These are phyloP conservation scores for Coleophoma crateriformis DNA, from an alignment of 2,329 filamentous ascomycete genomes.

Conservation along the genomic window DNA sequence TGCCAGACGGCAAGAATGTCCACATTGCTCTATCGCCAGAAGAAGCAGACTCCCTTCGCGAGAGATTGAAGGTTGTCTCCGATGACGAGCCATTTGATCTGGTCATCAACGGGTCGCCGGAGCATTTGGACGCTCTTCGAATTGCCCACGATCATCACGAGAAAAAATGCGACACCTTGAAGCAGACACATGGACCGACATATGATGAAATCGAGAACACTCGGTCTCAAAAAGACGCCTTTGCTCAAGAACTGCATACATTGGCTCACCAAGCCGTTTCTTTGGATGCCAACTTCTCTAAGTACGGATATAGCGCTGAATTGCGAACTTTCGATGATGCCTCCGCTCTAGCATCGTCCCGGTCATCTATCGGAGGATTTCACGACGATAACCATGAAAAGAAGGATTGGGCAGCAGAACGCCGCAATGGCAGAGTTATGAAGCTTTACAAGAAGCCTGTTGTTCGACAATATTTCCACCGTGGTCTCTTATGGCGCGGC, in stretches of 20 bases:
- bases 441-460: constrained; percentile 54
- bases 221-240: constrained; percentile 43
- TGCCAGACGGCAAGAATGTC: constrained; percentile 49
- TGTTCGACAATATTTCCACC: constrained; percentile 61
- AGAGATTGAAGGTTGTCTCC: constrained; percentile 32
- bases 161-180: constrained; percentile 37
- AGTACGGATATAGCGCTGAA: constrained; percentile 57
- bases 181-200: constrained; percentile 40
- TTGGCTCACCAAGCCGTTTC: constrained; percentile 46
- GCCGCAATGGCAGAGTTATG: constrained; percentile 36
- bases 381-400: constrained; percentile 24
- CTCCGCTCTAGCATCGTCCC: constrained; percentile 13
- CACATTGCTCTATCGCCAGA: constrained; percentile 51
- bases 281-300: constrained; percentile 55
- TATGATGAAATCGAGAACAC: constrained; percentile 53
- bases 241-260: constrained; percentile 47
- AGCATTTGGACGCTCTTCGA: constrained; percentile 40
- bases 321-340: constrained; percentile 41
- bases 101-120: constrained; percentile 48
- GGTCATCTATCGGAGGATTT: constrained; percentile 11
- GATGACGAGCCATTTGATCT: constrained; percentile 40
- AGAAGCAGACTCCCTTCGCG: constrained; percentile 41
- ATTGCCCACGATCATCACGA: constrained; percentile 48
- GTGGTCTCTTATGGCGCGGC: constrained; percentile 57
- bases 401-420: constrained; percentile 29